Evolutionary conservation across 1,139 yeast species (phyloP).

Genomic region (Yamadazyma oceani): DNA sequence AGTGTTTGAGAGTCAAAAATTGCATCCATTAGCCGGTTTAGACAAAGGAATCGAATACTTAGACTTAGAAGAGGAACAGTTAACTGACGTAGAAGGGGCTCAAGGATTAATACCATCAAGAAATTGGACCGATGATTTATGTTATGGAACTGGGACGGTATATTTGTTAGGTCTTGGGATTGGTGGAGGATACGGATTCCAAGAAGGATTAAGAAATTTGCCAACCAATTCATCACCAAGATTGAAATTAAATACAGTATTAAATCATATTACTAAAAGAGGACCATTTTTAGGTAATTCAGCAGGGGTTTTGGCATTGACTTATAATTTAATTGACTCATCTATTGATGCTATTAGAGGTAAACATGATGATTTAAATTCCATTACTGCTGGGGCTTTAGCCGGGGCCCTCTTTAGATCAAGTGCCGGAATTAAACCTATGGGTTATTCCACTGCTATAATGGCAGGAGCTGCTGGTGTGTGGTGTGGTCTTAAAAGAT

Average conservation of each 20-base stretch:
- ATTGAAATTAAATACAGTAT: constrained; percentile 80
- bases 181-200: constrained; percentile 88
- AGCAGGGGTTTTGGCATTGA: constrained; percentile 90
- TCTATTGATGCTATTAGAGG: constrained; percentile 79
- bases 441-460: constrained; percentile 82
- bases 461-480: constrained; percentile 89
- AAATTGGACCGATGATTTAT: constrained; percentile 95
- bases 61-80: constrained; percentile 79
- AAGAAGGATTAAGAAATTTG: constrained; percentile 78
- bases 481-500: constrained; percentile 84
- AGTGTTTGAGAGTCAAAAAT: constrained; percentile 64
- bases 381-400: constrained; percentile 85
- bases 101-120: constrained; percentile 91
- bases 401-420: constrained; percentile 92
- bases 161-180: constrained; percentile 74
- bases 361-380: constrained; percentile 81
- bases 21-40: constrained; percentile 94
- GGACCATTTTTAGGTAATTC: constrained; percentile 96
- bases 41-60: constrained; percentile 86
- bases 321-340: constrained; percentile 83
- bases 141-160: constrained; percentile 97
- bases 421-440: constrained; percentile 80
- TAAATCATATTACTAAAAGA: constrained; percentile 89
- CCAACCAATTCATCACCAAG: constrained; percentile 74
- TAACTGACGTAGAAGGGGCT: constrained; percentile 76